These are phyloP conservation scores for Debaryomycetaceae sp. DNA, from an alignment of 1,139 yeast genomes.

Conservation along the genomic window DNA sequence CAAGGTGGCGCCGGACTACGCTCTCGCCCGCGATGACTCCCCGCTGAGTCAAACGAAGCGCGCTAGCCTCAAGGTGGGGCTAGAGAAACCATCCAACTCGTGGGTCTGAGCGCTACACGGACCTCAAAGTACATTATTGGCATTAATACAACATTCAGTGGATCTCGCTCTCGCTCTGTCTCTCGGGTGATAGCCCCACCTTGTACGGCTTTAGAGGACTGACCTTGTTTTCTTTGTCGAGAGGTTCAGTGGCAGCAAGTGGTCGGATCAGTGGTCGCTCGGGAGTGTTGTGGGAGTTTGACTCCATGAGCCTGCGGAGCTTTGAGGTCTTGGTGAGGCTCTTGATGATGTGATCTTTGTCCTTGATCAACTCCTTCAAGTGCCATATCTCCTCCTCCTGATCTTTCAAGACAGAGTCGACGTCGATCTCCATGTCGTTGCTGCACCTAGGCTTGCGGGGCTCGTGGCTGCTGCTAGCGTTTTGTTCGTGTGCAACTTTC, in stretches of 20 bases:
- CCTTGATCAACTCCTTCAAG: conserved; percentile 55
- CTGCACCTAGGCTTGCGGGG: conserved; percentile 1
- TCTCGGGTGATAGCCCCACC: too few relatives aligned
- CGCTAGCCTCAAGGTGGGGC: conserved; percentile 25
- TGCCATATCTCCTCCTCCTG: conserved; percentile 70
- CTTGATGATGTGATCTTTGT: conserved; percentile 73
- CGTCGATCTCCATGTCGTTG: conserved; percentile 1
- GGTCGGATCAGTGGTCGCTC: too few relatives aligned
- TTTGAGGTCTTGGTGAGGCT: conserved; percentile 63
- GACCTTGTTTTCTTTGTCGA: too few relatives aligned
- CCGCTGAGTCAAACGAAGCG: conserved; percentile 21
- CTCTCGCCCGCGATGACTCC: too few relatives aligned
- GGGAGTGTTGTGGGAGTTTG: conserved; percentile 18
- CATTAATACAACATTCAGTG: conserved; percentile 5
- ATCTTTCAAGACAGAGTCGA: conserved; percentile 37
- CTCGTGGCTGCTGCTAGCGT: conserved; percentile 1
- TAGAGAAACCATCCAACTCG: conserved; percentile 20
- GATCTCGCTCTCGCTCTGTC: conserved; percentile 4
- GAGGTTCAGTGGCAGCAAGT: too few relatives aligned
- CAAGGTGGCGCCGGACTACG: too few relatives aligned
- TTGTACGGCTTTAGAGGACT: too few relatives aligned
- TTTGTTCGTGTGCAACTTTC: conserved; percentile 25
- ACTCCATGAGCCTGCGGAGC: conserved; percentile 44
- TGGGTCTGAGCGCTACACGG: conserved; percentile 12
- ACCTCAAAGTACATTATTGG: conserved; percentile 6